Evolutionary conservation across 768 basidiomycete genomes (phyloP), one percentile per base, ranked within the genome.

Genomic region (Lyophyllum atratum): DNA sequence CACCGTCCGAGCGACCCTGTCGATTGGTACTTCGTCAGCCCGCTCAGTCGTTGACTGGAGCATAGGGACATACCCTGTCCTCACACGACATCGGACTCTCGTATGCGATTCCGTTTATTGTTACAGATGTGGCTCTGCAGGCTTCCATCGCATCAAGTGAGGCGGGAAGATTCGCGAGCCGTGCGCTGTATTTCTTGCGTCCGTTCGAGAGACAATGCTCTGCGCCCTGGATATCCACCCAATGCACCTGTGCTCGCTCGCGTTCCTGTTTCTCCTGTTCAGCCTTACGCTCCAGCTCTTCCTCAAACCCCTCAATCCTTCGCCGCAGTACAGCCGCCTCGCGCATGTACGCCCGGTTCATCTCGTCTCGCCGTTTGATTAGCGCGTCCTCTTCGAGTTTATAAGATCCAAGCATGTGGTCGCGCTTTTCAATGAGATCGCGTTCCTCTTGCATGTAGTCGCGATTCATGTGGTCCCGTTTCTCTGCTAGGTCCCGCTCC

Each of bases 91-190:
- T 26, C 2, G 62, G 64, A 3, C 42, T 34, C 17, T 55, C 43
- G 19, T 57, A 65, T 3, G 51, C 47, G 24, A 60, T 48, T 15
- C 55, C 62, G 22, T 61, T 60, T n/a, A 65, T 52, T 31, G 59
- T 61, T 1, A 63, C 54, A 1, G 62, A 43, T 4, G 59, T 65
- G 0, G 46, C 42, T 47, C 45, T 63, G 58, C 64, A 65, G 17
- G 64, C 62, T 7, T 59, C 59, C 42, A 65, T 51, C 15, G 40
- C 45, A 44, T 63, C 55, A 17, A 65, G 33, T 15, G 59, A 59
- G 17, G 54, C 37, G 5, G 40, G 44, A 2, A 65, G 45, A 15
- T 65, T 65, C 5, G 52, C 52, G 4, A 65, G 57, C 1, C 49
- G 33, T 11, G 61, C 64, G 10, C 45, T 59, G 22, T 65, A 65